These are phyloP conservation scores for Pistacia integerrima DNA, from an alignment of 345 rosid species.

Conservation along the genomic window DNA sequence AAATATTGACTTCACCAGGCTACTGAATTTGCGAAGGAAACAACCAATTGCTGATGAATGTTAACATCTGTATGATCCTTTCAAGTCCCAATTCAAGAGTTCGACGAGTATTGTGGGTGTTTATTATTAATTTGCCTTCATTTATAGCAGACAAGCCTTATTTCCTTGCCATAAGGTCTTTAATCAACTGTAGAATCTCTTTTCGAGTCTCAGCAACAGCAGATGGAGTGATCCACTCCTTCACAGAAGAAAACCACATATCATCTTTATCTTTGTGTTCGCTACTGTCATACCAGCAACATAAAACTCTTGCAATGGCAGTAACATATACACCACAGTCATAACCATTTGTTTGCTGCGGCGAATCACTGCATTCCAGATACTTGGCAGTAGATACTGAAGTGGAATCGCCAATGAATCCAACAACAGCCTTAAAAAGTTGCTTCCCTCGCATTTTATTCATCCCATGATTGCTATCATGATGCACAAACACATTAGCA, in stretches of 20 bases:
- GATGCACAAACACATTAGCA: constrained; percentile 68
- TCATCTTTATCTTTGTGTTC: constrained; percentile 30
- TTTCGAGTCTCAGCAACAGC: constrained; percentile 47
- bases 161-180: constrained; percentile 41
- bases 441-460: constrained; percentile 42
- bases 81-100: neutral
- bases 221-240: constrained; percentile 55
- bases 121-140: neutral
- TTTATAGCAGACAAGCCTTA: constrained; percentile 12
- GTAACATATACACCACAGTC: constrained; percentile 77
- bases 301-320: constrained; percentile 58
- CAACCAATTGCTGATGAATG: neutral
- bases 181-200: constrained; percentile 61
- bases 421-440: constrained; percentile 46
- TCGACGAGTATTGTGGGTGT: neutral
- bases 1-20: neutral
- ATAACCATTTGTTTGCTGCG: constrained; percentile 64
- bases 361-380: constrained; percentile 51
- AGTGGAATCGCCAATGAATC: constrained; percentile 34
- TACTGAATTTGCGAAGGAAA: neutral
- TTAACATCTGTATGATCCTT: neutral
- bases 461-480: constrained; percentile 56
- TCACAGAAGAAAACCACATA: constrained; percentile 66
- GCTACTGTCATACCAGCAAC: constrained; percentile 48
- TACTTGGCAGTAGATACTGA: constrained; percentile 35